These are phyloP conservation scores for Purpureocillium takamizusanense DNA, from an alignment of 2,329 filamentous ascomycete species.

Conservation along the genomic window DNA sequence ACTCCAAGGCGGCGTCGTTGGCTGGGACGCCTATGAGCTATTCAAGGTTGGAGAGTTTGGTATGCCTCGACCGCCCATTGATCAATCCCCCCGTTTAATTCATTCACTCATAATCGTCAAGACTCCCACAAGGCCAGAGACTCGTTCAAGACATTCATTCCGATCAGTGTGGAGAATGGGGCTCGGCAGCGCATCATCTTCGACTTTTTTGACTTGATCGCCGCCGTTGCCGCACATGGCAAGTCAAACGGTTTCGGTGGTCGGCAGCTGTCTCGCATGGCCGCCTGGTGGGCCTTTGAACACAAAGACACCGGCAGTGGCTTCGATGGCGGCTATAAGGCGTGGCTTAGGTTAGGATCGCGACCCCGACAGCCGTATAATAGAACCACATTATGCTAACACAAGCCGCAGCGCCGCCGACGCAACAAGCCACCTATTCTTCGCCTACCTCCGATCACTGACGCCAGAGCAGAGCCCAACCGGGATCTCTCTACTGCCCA, in stretches of 20 bases:
- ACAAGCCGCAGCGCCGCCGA: conserved; percentile 65
- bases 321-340: conserved; percentile 89
- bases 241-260: conserved; percentile 91
- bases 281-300: conserved; percentile 98
- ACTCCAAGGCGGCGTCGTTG: conserved; percentile 81
- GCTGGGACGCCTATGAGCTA: conserved; percentile 93
- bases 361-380: not conserved
- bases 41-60: conserved; percentile 92
- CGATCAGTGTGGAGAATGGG: conserved; percentile 81
- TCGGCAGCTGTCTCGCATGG: conserved; percentile 87
- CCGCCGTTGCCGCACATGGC: conserved; percentile 83
- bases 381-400: conserved; percentile 4
- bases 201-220: conserved; percentile 90
- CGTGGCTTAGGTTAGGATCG: conserved; percentile 65
- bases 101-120: no score
- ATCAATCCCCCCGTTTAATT: no score
- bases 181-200: conserved; percentile 83
- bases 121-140: conserved; percentile 88
- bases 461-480: conserved; percentile 70
- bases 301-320: conserved; percentile 79
- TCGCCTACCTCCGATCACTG: conserved; percentile 87
- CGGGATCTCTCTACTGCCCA: conserved; percentile 77
- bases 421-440: conserved; percentile 94
- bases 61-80: no score
- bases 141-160: conserved; percentile 94